Base-by-base conservation (phyloP, 805 yeast species). In the Candida montana region DNA sequence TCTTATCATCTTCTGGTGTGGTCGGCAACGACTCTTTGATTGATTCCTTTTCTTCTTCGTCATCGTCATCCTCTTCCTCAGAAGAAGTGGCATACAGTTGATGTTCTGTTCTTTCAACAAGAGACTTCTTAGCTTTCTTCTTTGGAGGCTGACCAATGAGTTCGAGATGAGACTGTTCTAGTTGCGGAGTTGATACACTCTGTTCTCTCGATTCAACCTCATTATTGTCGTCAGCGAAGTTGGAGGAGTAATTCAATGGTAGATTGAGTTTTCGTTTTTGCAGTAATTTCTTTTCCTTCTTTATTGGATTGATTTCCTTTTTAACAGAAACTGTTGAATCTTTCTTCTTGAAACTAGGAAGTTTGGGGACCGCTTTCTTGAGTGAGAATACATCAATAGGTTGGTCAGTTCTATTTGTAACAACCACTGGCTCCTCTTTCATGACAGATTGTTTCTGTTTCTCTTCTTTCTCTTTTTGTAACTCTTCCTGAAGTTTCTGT, bases 1-100 rank as follows among this genome's bases (percentile, higher is more conserved):
- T 49, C 47, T 33, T 57, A 61, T 30, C 64, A 63, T 26, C 48
- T 33, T 57, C 61, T 16, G 61, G 59, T 3, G 61, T 53, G 0
- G 61, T 55, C 31, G 59, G 58, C 9, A 49, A 27, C 1, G 60
- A 55, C 17, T 53, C 57, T 26, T 48, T 52, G n/a, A 24, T 21
- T 17, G 17, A 31, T 2, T 18, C 18, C 10, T 7, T 31, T 16
- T 54, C 54, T 19, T 53, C 53, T n/a, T 51, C 60, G 11, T 48
- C 54, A 8, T 43, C 58, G 3, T 56, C 63, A 8, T 48, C 55
- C 10, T 44, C 58, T 2, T 57, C 63, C 7, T 56, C 60, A 13
- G 56, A 57, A 11, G 62, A 53, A n/a, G 54, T 54, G 19, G 49
- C 52, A 43, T 45, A 54, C 13, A 54, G 28, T 24, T 51, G 17